Evolutionary conservation across 805 yeast species (phyloP).

Genomic region (Kazachstania martiniae): DNA sequence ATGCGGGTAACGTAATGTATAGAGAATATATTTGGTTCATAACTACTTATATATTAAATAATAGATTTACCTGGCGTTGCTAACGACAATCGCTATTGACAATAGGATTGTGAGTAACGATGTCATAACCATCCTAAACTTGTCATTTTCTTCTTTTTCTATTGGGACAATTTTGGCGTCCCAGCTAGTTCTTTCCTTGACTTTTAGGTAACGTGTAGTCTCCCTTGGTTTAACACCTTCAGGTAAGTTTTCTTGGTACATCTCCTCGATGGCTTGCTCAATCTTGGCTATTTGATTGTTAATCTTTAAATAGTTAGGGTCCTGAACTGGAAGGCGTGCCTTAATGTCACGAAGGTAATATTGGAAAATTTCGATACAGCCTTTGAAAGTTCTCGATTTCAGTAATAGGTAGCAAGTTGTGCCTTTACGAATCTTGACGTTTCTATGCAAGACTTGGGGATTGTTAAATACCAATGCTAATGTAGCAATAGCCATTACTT

Average conservation of each 20-base stretch:
- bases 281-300: constrained; percentile 82
- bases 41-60: too few species aligned
- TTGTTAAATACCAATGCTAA: constrained; percentile 78
- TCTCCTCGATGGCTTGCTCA: constrained; percentile 74
- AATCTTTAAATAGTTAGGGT: constrained; percentile 76
- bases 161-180: constrained; percentile 27
- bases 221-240: constrained; percentile 35
- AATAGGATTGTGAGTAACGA: too few species aligned
- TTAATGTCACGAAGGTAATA: constrained; percentile 66
- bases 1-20: too few species aligned
- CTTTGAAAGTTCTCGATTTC: constrained; percentile 60
- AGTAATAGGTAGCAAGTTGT: constrained; percentile 69
- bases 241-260: constrained; percentile 59
- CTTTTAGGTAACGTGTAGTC: constrained; percentile 30
- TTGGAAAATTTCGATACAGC: constrained; percentile 68
- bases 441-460: constrained; percentile 52
- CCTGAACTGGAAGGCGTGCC: constrained; percentile 64
- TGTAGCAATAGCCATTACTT: constrained; percentile 97
- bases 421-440: constrained; percentile 87
- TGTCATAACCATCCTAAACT: too few species aligned
- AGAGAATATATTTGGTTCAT: too few species aligned
- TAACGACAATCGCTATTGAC: too few species aligned
- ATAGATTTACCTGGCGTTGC: too few species aligned
- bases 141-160: constrained; percentile 1
- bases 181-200: constrained; percentile 33